A percentile compares a stretch with the other conserved stretches of the same genome.
These are phyloP conservation scores for Pistacia atlantica DNA, from an alignment of 345 rosid genomes.

Conservation along the genomic window DNA sequence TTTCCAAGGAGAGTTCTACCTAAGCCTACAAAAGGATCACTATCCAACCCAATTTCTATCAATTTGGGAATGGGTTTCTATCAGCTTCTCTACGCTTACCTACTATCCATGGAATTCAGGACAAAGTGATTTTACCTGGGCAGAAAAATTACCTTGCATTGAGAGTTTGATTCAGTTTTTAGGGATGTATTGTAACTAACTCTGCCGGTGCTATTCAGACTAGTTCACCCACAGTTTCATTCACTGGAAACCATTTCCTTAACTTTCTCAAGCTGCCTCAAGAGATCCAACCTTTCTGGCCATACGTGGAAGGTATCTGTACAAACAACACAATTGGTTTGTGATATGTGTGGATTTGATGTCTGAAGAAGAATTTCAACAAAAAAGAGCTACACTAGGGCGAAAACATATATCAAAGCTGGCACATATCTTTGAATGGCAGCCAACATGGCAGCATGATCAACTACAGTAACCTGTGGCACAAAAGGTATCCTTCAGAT, in stretches of 20 bases:
- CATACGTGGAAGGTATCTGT: conserved; percentile 96
- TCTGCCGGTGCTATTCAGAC: conserved; percentile 37
- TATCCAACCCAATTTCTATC: no score
- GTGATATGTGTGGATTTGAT: neutral
- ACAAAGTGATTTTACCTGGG: conserved; percentile 21
- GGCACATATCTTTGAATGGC: conserved; percentile 94
- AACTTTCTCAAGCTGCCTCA: conserved; percentile 91
- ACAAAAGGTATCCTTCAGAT: conserved; percentile 1
- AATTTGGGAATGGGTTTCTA: no score
- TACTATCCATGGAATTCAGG: conserved; percentile 55
- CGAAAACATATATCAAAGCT: conserved; percentile 56
- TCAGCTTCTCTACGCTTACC: conserved; percentile 61
- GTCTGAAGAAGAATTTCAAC: neutral
- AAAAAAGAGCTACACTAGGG: conserved; percentile 3
- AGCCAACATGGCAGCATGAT: conserved; percentile 95
- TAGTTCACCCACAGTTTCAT: conserved; percentile 47
- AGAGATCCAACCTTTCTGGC: conserved; percentile 86
- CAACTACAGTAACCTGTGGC: conserved; percentile 91
- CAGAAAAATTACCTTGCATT: conserved; percentile 2
- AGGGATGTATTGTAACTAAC: conserved; percentile 20
- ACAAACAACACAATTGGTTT: conserved; percentile 23
- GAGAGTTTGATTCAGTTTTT: neutral
- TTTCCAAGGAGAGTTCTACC: no score
- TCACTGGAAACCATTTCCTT: conserved; percentile 64
- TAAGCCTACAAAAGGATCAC: no score